Base-by-base conservation (phyloP, 768 basidiomycete genomes). In the Exidia glandulosa region DNA sequence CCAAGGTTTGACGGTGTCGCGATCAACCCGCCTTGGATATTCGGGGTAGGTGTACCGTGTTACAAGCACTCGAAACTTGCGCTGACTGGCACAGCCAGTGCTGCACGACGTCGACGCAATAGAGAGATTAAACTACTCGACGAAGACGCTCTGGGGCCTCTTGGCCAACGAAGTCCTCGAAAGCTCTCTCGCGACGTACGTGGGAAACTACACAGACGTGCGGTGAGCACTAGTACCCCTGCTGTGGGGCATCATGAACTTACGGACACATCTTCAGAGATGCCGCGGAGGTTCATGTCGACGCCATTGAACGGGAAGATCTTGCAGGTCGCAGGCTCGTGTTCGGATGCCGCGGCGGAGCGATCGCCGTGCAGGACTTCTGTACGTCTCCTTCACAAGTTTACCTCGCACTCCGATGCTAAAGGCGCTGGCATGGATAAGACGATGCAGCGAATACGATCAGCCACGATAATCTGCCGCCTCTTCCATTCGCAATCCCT, bases 1-100 rank as follows among this genome's bases (percentile, higher is more conserved):
- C 66, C 81, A 29, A 61, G 67, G 2, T 84, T 79, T 79, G 84
- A 84, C 62, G 63, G 85, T 23, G 72, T 75, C 1, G 76, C 77
- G 7, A 61, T 85, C 36, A 80, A 80, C 64, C 84, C 84, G 25
- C 81, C 84, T 12, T 80, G 71, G 59, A 34, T 65, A 25, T 65
- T 60, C 33, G 60, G 56, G 9, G 52, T 60, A 58, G n/a, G 55
- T 58, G 2, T 5, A 14, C 10, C n/a, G n/a, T n/a, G n/a, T n/a
- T n/a, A n/a, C n/a, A n/a, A n/a, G n/a, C n/a, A n/a, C n/a, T n/a
- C n/a, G n/a, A n/a, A 32, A 58, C 55, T n/a, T n/a, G 48, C 27
- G 19, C 32, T 12, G 29, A n/a, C n/a, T n/a, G n/a, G n/a, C n/a
- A n/a, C n/a, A n/a, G n/a, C 32, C 27, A 19, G 29, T n/a, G 2